Evolutionary conservation across 2,329 filamentous ascomycete species (phyloP).

Genomic region (Phaeosphaeria sp.): DNA sequence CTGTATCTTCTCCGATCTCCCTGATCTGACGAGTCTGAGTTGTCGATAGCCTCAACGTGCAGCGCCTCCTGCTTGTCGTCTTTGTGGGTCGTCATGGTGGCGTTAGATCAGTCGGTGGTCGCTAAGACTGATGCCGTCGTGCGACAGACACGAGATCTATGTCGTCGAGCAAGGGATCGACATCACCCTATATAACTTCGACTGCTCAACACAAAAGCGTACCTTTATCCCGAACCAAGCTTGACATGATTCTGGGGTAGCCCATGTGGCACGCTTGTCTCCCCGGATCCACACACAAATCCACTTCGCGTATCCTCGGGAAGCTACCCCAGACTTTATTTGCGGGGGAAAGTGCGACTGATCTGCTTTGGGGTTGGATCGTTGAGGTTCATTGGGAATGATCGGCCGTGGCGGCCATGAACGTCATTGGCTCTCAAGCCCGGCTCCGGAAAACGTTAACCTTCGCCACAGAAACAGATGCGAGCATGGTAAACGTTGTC

Average conservation of each 20-base stretch:
- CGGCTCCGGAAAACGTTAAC: constrained; percentile 30
- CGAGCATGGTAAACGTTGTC: constrained; percentile 11
- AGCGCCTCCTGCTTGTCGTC: constrained; percentile 18
- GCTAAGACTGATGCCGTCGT: not conserved
- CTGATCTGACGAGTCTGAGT: constrained; percentile 13
- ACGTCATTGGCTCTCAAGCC: constrained; percentile 15
- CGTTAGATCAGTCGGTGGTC: not conserved
- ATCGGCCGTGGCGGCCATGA: constrained; percentile 4
- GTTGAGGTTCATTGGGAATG: constrained; percentile 11
- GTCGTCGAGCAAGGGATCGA: not conserved
- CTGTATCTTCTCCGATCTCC: constrained; percentile 1
- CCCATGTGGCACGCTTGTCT: not conserved
- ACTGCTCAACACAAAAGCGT: not conserved
- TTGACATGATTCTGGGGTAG: constrained; percentile 4
- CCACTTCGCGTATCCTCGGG: constrained; percentile 19
- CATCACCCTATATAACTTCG: constrained; percentile 7
- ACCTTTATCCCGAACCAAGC: not conserved
- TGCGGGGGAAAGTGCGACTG: constrained; percentile 3
- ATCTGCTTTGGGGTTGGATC: constrained; percentile 11
- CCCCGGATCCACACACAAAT: constrained; percentile 10
- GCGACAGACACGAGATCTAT: not conserved
- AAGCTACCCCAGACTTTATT: not conserved
- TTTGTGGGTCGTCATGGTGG: constrained; percentile 8
- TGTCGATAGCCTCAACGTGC: constrained; percentile 29
- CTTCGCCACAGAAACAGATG: constrained; percentile 1